Base-by-base conservation (phyloP, 345 rosid genomes). In the Microcos paniculata region DNA sequence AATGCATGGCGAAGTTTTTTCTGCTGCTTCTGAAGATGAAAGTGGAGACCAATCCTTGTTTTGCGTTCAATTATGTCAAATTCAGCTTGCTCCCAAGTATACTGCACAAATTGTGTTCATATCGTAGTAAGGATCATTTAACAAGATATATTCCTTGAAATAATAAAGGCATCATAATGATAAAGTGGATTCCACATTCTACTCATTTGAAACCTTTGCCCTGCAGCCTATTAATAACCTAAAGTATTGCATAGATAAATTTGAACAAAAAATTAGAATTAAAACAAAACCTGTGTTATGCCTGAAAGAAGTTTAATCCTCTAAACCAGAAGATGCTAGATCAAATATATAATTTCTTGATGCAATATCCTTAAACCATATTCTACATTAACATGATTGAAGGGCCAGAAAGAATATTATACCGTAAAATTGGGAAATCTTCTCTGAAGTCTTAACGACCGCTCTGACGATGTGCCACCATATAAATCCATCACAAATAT, bases 391-490 rank as follows among this genome's bases (percentile, higher is more conserved):
- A 49, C 58, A 49, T 19, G 67, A 19, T 10, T 28, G 72, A 15
- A 68, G 26, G 72, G 57, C 43, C 24, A 73, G 56, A 70, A 77
- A 73, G 16, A 30, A 15, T 53, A 61, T 18, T 58, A 61, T 88
- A 92, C 97, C 85, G 89, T 91, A 76, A 92, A 92, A 85, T 77
- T 91, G 59, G 92, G 87, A 78, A 94, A 92, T 77, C 82, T 90
- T 73, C 96, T 85, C 82, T 89, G 94, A 78, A 94, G 97, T 78
- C 84, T 87, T 77, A 92, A 78, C 79, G 87, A 87, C 74, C 82
- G 74, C 85, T 94, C 98, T 9, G 94, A 89, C 67, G 98, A 94
- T 53, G 92, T 83, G 49, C 98, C 96, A n/a, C 98, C 98, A 48
- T 90, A 94, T 49, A 94, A 77, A 83, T 94, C 97, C 94, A 94